phyloP scores from a whole-genome alignment of 2,329 filamentous ascomycete species.

The Ascochyta viciae-villosae region DNA sequence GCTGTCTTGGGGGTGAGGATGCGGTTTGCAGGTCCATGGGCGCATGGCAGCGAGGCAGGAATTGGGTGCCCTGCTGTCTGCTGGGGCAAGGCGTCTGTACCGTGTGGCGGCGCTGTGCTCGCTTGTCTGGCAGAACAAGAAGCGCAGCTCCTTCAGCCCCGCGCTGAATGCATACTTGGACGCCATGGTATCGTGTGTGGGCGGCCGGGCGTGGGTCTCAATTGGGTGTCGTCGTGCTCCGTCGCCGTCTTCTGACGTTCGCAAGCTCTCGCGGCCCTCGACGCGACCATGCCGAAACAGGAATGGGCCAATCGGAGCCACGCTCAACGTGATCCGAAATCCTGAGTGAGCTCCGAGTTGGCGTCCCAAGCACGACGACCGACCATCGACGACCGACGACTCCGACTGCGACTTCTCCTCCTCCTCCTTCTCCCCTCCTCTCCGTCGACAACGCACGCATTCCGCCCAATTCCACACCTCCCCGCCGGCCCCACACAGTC shows the following conservation, averaged over 20 bases:
- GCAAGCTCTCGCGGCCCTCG: conserved; percentile 17
- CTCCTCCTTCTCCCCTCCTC: not conserved
- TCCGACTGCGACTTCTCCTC: too few species aligned
- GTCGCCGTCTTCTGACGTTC: conserved; percentile 14
- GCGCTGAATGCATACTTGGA: conserved; percentile 91
- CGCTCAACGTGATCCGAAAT: conserved; percentile 36
- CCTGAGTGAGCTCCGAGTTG: conserved; percentile 21
- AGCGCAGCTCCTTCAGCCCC: conserved; percentile 91
- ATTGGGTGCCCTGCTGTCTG: too few species aligned
- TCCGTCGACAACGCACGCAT: conserved; percentile 3
- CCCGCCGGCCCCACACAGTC: conserved; percentile 20
- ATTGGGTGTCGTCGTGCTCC: conserved; percentile 20
- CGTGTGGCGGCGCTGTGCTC: conserved; percentile 88
- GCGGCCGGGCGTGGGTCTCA: conserved; percentile 11
- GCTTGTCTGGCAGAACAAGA: conserved; percentile 94
- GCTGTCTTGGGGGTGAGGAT: not conserved
- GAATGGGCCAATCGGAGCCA: conserved; percentile 32
- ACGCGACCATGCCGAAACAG: conserved; percentile 9
- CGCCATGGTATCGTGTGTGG: conserved; percentile 69
- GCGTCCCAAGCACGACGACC: not conserved
- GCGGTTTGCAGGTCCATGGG: not conserved
- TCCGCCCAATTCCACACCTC: not conserved
- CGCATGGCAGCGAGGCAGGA: conserved; percentile 8
- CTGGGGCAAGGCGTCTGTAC: conserved; percentile 56
- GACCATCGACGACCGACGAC: too few species aligned